Evolutionary conservation across 176 grass and related monocot genomes (phyloP).

Genomic region (Canna indica): DNA sequence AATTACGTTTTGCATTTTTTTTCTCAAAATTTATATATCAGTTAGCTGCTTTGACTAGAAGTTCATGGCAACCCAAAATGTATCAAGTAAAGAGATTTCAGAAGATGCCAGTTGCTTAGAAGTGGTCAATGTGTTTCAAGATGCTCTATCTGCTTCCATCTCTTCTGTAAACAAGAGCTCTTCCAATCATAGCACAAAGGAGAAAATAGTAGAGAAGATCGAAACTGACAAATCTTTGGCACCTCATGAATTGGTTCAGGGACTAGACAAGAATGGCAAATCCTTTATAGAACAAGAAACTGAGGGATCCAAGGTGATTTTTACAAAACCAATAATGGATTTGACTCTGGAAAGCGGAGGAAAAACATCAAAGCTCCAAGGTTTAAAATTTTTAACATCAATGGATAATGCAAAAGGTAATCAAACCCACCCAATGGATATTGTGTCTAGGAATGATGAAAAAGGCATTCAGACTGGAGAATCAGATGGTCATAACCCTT

Average conservation of each 20-base stretch:
- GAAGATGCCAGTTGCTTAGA: slow-evolving; percentile 64
- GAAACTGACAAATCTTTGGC: slow-evolving; percentile 31
- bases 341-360: slow-evolving; percentile 21
- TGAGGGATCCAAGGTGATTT: slow-evolving; percentile 24
- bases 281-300: slow-evolving; percentile 27
- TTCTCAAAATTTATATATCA: slow-evolving; percentile 16
- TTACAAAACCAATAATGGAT: slow-evolving; percentile 19
- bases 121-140: slow-evolving; percentile 62
- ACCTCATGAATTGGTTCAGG: slow-evolving; percentile 19
- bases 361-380: slow-evolving; percentile 35
- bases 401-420: slow-evolving; percentile 28
- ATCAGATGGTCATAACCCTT: slow-evolving; percentile 27
- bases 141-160: slow-evolving; percentile 58
- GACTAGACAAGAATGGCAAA: slow-evolving; percentile 17
- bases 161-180: slow-evolving; percentile 66
- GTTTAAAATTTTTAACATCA: slow-evolving; percentile 16
- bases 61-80: slow-evolving; percentile 33
- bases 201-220: slow-evolving; percentile 29
- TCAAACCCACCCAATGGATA: slow-evolving; percentile 21
- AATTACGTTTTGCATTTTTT: slow-evolving; percentile 5
- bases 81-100: slow-evolving; percentile 41
- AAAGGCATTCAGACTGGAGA: slow-evolving; percentile 13
- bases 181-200: slow-evolving; percentile 40
- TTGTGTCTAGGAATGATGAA: slow-evolving; percentile 6
- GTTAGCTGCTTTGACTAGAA: slow-evolving; percentile 35